These are phyloP conservation scores for Aegilops bicornis DNA, from an alignment of 176 grass and related monocot species.

Conservation along the genomic window DNA sequence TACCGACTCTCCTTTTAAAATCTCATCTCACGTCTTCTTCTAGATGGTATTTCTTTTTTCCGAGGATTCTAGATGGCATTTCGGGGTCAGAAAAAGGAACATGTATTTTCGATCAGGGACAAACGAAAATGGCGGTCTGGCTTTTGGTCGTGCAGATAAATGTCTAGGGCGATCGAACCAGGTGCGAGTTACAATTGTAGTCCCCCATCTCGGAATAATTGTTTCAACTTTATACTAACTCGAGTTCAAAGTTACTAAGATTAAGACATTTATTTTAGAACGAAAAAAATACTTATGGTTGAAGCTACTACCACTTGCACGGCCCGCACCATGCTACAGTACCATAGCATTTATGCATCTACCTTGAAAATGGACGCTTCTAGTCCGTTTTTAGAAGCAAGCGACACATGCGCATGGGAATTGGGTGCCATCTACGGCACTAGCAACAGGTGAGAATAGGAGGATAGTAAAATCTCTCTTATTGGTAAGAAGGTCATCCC, in stretches of 20 bases:
- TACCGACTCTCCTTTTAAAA: background rate
- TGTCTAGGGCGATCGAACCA: background rate
- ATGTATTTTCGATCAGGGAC: background rate
- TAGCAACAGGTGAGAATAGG: no score
- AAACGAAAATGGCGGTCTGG: background rate
- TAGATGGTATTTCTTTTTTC: background rate
- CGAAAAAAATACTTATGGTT: no score
- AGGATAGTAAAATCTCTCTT: background rate
- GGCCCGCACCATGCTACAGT: background rate
- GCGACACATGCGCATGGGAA: background rate
- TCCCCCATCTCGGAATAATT: no score
- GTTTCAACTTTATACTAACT: no score
- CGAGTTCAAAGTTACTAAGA: no score
- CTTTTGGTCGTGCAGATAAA: background rate
- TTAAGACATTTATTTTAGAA: no score
- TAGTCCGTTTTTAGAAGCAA: background rate
- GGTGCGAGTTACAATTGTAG: no score
- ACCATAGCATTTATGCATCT: background rate
- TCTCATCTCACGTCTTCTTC: conserved; percentile 14
- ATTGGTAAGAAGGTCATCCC: background rate
- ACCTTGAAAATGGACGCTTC: background rate
- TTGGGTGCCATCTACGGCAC: background rate
- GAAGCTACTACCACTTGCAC: background rate
- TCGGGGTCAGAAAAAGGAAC: background rate
- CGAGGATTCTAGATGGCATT: conserved; percentile 9